Evolutionary conservation across 2,329 filamentous ascomycete species (phyloP).

Genomic region (Fusarium begoniae): DNA sequence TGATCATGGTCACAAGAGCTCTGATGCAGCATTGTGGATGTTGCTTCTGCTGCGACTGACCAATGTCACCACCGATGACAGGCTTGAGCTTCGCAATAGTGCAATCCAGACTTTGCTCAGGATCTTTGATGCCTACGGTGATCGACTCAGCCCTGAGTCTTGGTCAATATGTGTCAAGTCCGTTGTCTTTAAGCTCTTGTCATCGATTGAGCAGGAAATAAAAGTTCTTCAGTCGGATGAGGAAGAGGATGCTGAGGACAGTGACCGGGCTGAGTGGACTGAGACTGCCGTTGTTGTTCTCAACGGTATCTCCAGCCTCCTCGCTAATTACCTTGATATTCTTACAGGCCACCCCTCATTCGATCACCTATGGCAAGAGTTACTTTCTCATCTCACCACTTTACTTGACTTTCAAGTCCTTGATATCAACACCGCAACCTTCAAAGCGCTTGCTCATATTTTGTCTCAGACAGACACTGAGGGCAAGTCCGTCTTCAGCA

Average conservation of each 20-base stretch:
- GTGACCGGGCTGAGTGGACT: slow-evolving; percentile 68
- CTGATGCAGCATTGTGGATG: slow-evolving; percentile 81
- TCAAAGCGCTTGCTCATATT: slow-evolving; percentile 72
- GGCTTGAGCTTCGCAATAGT: slow-evolving; percentile 82
- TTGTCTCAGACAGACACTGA: slow-evolving; percentile 61
- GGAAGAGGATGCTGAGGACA: slow-evolving; percentile 52
- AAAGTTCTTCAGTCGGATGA: slow-evolving; percentile 50
- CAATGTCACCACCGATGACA: slow-evolving; percentile 74
- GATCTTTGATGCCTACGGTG: slow-evolving; percentile 91
- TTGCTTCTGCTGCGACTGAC: slow-evolving; percentile 76
- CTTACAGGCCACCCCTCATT: slow-evolving; percentile 74
- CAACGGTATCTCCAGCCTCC: slow-evolving; percentile 75
- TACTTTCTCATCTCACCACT: slow-evolving; percentile 74
- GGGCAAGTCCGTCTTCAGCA: slow-evolving; percentile 55
- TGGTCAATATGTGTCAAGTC: slow-evolving; percentile 86
- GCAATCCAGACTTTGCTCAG: slow-evolving; percentile 90
- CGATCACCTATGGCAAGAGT: slow-evolving; percentile 76
- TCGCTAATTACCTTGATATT: slow-evolving; percentile 79
- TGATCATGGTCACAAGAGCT: slow-evolving; percentile 66
- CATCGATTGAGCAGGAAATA: slow-evolving; percentile 71
- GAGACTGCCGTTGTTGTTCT: slow-evolving; percentile 80
- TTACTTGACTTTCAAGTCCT: slow-evolving; percentile 70
- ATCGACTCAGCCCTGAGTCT: slow-evolving; percentile 77
- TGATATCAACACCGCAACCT: slow-evolving; percentile 77
- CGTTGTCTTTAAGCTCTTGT: slow-evolving; percentile 81